Conservation (phyloP, 805 yeast genomes). For the Saccharomyces mikatae region DNA sequence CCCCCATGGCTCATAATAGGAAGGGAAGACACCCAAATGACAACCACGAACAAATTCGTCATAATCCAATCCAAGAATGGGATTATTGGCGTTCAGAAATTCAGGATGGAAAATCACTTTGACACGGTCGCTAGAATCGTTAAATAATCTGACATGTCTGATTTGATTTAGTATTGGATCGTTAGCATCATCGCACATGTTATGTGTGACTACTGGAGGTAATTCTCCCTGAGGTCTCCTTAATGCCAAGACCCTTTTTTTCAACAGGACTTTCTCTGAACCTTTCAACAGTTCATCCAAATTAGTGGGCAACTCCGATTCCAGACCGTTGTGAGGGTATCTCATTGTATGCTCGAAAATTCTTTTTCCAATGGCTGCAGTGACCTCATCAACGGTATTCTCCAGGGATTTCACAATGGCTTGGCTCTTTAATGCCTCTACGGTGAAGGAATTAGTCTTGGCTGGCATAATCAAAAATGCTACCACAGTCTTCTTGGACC, state of each 20-base stretch:
- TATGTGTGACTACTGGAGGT: slow-evolving; percentile 96
- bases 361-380: slow-evolving; percentile 75
- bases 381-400: slow-evolving; percentile 80
- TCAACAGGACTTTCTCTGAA: slow-evolving; percentile 82
- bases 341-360: slow-evolving; percentile 86
- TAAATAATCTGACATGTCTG: slow-evolving; percentile 84
- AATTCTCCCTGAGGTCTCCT: slow-evolving; percentile 63
- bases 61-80: slow-evolving; percentile 85
- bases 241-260: slow-evolving; percentile 87
- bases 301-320: slow-evolving; percentile 59
- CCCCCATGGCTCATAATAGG: slow-evolving; percentile 99
- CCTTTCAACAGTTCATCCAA: slow-evolving; percentile 78
- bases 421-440: slow-evolving; percentile 91
- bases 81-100: slow-evolving; percentile 88
- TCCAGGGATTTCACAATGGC: slow-evolving; percentile 91
- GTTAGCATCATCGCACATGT: slow-evolving; percentile 84
- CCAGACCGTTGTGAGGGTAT: slow-evolving; percentile 40
- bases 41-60: slow-evolving; percentile 98
- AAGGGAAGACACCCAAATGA: slow-evolving; percentile 96
- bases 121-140: slow-evolving; percentile 82
- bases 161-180: slow-evolving; percentile 91
- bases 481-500: slow-evolving; percentile 85
- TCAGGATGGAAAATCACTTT: slow-evolving; percentile 97
- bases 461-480: slow-evolving; percentile 99
- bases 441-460: slow-evolving; percentile 87